Percentiles rank a stretch among this genome's conserved stretches.
phyloP scores from a whole-genome alignment of 2,329 filamentous ascomycete species.

The Calonectria hongkongensis region DNA sequence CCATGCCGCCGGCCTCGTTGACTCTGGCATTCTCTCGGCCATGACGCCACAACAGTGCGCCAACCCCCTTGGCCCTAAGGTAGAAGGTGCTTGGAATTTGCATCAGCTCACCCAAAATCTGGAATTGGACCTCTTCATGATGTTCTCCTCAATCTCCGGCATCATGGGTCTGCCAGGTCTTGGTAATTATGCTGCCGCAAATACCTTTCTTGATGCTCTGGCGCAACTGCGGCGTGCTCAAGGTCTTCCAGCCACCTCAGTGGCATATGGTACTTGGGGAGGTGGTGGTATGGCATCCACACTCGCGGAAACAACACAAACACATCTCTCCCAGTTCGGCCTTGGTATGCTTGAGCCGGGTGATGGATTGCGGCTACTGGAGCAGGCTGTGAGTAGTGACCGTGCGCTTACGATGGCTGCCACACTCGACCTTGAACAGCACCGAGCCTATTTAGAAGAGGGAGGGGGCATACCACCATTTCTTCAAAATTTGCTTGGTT shows the following conservation, averaged over 20 bases:
- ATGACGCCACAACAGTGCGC: background rate
- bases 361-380: background rate
- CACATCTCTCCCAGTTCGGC: background rate
- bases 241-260: background rate
- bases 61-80: background rate
- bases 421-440: background rate
- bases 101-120: background rate
- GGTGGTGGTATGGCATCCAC: background rate
- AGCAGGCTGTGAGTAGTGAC: background rate
- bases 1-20: background rate
- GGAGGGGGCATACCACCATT: background rate
- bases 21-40: background rate
- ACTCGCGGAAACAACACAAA: background rate
- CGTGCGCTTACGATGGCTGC: background rate
- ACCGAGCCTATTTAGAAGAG: background rate
- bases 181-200: constrained; percentile 4
- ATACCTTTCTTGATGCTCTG: constrained; percentile 10
- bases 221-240: background rate
- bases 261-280: constrained; percentile 5
- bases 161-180: constrained; percentile 2
- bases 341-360: constrained; percentile 1
- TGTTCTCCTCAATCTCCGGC: constrained; percentile 8
- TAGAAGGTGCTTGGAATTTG: constrained; percentile 5
- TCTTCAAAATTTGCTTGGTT: background rate
- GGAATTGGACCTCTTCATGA: background rate